Evolutionary conservation across 2,329 filamentous ascomycete species (phyloP).

Genomic region (Hymenoscyphus salicellus): DNA sequence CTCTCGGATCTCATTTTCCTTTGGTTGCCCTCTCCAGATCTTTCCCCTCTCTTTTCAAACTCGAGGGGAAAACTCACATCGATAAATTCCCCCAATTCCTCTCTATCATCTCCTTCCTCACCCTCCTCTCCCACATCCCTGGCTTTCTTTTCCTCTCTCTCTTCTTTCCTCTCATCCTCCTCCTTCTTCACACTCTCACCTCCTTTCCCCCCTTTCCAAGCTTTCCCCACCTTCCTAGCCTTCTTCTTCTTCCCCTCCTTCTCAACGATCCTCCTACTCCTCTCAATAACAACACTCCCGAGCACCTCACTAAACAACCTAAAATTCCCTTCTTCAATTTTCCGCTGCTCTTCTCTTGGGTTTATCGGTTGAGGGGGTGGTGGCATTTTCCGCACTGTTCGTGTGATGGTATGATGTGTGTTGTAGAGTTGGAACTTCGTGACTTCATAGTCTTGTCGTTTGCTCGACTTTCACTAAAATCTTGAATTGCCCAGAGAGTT

Average conservation of each 20-base stretch:
- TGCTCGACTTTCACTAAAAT: too few relatives aligned
- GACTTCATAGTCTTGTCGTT: neutral
- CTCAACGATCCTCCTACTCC: too few relatives aligned
- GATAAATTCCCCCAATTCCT: conserved; percentile 76
- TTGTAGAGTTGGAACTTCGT: neutral
- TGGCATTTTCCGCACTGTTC: neutral
- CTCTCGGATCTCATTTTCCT: too few relatives aligned
- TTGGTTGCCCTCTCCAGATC: too few relatives aligned
- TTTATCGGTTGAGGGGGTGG: neutral
- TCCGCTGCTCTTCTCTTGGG: neutral
- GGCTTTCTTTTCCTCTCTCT: conserved; percentile 61
- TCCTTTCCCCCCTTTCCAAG: conserved; percentile 44
- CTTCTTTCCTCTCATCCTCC: conserved; percentile 40
- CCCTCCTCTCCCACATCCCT: conserved; percentile 16
- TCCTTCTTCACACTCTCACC: conserved; percentile 17
- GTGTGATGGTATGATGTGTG: neutral
- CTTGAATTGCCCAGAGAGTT: too few relatives aligned
- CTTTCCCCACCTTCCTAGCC: conserved; percentile 41
- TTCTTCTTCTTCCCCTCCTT: conserved; percentile 36
- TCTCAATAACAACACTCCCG: neutral
- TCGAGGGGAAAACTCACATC: conserved; percentile 27
- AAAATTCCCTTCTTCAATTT: neutral
- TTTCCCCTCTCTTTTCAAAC: too few relatives aligned
- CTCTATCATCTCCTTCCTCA: conserved; percentile 36
- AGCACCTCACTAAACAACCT: neutral